phyloP scores from a whole-genome alignment of 345 rosid species.

The Draba incana region DNA sequence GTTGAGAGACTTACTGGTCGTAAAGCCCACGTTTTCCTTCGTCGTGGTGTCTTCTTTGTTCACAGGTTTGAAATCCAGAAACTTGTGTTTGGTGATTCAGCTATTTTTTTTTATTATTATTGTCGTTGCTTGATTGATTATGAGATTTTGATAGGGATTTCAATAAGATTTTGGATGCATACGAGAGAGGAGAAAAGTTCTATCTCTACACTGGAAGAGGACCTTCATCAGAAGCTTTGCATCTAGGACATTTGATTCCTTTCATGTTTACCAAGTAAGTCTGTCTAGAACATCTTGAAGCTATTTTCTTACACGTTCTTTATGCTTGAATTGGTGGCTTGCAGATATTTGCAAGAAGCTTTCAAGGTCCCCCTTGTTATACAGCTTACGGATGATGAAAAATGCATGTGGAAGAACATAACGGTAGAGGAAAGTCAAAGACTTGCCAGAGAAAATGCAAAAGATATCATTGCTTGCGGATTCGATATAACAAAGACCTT shows the following conservation, averaged over 20 bases:
- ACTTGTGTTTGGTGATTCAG: not conserved
- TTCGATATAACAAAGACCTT: too few species aligned
- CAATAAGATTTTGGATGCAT: conserved; percentile 72
- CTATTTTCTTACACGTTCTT: too few species aligned
- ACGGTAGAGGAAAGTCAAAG: conserved; percentile 78
- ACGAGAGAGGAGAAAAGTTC: conserved; percentile 3
- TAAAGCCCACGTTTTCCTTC: conserved; percentile 82
- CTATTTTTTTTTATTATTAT: too few species aligned
- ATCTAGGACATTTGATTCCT: too few species aligned
- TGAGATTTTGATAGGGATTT: conserved; percentile 54
- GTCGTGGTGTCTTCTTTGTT: conserved; percentile 91
- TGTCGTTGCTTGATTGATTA: too few species aligned
- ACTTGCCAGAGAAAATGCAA: too few species aligned
- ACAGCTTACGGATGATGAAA: conserved; percentile 95
- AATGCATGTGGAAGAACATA: conserved; percentile 87
- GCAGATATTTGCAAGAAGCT: conserved; percentile 81
- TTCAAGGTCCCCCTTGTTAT: conserved; percentile 41
- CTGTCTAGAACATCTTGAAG: not conserved
- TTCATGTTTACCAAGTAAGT: conserved; percentile 86
- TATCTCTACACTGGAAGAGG: too few species aligned
- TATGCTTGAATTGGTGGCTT: conserved; percentile 8
- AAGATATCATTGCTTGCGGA: too few species aligned
- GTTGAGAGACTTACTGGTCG: conserved; percentile 74
- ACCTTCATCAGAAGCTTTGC: too few species aligned
- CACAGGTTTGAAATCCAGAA: conserved; percentile 49